Conservation (phyloP, 495 filamentous ascomycete species). For the Annulohypoxylon nitens region DNA sequence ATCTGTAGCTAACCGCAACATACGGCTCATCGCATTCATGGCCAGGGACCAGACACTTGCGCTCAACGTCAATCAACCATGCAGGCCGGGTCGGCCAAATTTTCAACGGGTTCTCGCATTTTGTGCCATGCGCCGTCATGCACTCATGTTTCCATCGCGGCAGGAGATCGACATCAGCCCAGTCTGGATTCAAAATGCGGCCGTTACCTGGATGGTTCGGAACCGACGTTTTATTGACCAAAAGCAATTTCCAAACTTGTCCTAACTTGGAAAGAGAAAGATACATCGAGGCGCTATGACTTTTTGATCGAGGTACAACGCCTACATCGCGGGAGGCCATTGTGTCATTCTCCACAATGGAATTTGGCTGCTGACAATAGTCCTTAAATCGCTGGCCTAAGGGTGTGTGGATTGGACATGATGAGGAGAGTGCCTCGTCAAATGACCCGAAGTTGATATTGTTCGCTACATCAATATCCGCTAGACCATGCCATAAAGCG, state of each 20-base stretch:
- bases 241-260: background rate
- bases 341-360: background rate
- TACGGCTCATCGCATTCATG: constrained; percentile 3
- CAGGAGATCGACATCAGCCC: constrained; percentile 29
- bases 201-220: background rate
- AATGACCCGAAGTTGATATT: background rate
- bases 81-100: constrained; percentile 28
- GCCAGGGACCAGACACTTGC: constrained; percentile 31
- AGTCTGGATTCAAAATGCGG: constrained; percentile 34
- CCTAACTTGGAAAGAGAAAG: background rate
- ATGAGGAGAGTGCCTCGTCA: background rate
- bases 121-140: constrained; percentile 19
- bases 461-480: background rate
- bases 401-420: background rate
- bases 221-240: background rate
- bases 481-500: background rate
- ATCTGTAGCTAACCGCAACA: constrained; percentile 43
- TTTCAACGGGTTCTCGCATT: constrained; percentile 36
- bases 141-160: constrained; percentile 32
- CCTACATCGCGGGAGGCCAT: background rate
- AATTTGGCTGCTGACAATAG: background rate
- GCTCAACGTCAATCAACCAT: constrained; percentile 33
- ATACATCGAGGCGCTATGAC: background rate
- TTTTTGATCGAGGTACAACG: background rate
- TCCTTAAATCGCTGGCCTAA: background rate